Evolutionary conservation across 2,329 filamentous ascomycete species (phyloP), one percentile per base, ranked within the genome.

Genomic region (Penicillium polonicum): DNA sequence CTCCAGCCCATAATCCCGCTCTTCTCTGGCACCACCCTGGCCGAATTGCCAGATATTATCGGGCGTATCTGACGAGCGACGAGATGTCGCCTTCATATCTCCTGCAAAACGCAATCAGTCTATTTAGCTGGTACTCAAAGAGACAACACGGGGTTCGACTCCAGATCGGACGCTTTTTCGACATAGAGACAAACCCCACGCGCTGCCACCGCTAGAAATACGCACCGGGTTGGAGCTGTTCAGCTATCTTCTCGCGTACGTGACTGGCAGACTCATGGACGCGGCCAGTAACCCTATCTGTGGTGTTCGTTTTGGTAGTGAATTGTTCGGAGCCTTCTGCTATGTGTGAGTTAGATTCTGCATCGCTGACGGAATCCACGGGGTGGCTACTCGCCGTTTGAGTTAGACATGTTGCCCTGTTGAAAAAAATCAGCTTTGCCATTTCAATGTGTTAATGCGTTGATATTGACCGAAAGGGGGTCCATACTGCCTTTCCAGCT

Each of bases 151-250:
- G 19, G 4, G 29, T 6, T 12, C 9, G 12, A 25, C 19, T 10
- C 29, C 19, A 36, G 21, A n/a, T 25, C 45, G 10, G 15, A 23
- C 4, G 17, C 23, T n/a, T n/a, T n/a, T n/a, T 35, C 29, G 19
- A 13, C 5, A 4, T 48, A 2, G 15, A 0, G 4, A 7, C 15
- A n/a, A 48, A 25, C 2, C 19, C 19, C 19, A 25, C 5, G 19
- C 5, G 8, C 29, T 23, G 23, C 33, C 13, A 12, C 9, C 9
- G 15, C 12, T 1, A 5, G 12, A 36, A 12, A 38, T 53, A 61
- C 52, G 17, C 45, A 70, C 68, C 68, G 25, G 65, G 66, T 58
- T 69, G 61, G 35, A 68, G 58, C 3, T 50, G 35, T 6, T 54
- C 48, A 15, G 59, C 52, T 8, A 70, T 59, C 23, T 48, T 59